Base-by-base conservation (phyloP, 2,329 filamentous ascomycete species). In the Pseudogymnoascus sp. region DNA sequence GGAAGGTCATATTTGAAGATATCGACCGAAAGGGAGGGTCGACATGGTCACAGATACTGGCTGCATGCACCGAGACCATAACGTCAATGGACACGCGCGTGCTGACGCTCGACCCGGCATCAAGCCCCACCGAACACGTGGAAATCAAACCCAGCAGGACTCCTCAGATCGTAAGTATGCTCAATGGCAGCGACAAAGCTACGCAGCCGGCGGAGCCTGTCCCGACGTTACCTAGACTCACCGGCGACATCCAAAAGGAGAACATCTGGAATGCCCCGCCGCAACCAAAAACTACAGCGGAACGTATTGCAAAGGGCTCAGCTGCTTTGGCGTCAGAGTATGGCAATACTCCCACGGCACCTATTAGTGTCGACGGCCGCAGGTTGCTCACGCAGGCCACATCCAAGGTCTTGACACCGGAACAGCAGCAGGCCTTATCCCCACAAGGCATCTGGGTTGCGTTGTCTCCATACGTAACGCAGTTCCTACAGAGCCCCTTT, bases 1-100 rank as follows among this genome's bases (percentile, higher is more conserved):
- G 93, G 59, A 89, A 88, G 72, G 84, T 85, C 18, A 90, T 97
- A 61, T 97, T 90, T 74, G 85, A 86, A 62, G 93, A 97, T 67
- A 89, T 96, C 64, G 90, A 96, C 67, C 88, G 92, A 63, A 84
- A 85, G 60, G 88, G 87, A 47, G 90, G 88, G 0, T 82, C 90
- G 0, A 87, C 89, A 66, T 96, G 91, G 90, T 85, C 86, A 7
- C 91, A 96, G 68, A 81, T 96, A 57, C 86, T 86, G 64, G 77
- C 78, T 16, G 76, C 86, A 6, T 92, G 90, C 68, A 79, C 93
- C 16, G 81, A 83, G 11, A 81, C 88, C 16, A 79, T 97, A 58
- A 84, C 84, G 65, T 79, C 78, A 9, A 82, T 97, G 58, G 84
- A 85, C 61, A 74, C 74, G 6, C 86, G 90, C 50, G 86, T 96